Percentiles rank a stretch among this genome's conserved stretches.
Conservation (phyloP, 495 filamentous ascomycete genomes). For the Aspergillus biplanus region DNA sequence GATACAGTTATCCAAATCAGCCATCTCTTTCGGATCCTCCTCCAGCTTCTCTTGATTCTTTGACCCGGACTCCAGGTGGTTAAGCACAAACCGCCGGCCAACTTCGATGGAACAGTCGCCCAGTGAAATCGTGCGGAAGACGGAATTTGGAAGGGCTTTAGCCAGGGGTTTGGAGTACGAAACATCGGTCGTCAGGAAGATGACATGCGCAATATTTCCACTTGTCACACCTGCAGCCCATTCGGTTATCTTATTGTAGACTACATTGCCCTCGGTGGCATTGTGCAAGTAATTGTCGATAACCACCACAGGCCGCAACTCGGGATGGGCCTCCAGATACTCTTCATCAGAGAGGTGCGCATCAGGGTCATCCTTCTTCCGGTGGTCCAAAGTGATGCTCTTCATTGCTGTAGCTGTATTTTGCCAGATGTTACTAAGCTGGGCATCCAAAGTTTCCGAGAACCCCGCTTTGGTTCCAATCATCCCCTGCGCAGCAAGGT, state of each 20-base stretch:
- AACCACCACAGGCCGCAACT: slow-evolving; percentile 80
- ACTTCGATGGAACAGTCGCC: slow-evolving; percentile 85
- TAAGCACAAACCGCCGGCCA: slow-evolving; percentile 87
- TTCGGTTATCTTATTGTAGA: slow-evolving; percentile 89
- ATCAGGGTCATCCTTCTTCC: slow-evolving; percentile 74
- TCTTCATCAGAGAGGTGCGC: slow-evolving; percentile 77
- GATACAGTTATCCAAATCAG: slow-evolving; percentile 82
- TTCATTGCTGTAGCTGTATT: slow-evolving; percentile 83
- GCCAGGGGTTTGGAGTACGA: slow-evolving; percentile 87
- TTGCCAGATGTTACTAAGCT: slow-evolving; percentile 89
- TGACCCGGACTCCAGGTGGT: slow-evolving; percentile 65
- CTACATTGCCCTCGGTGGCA: slow-evolving; percentile 67
- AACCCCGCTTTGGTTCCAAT: slow-evolving; percentile 95
- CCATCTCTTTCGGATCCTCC: slow-evolving; percentile 47
- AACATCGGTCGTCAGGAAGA: slow-evolving; percentile 93
- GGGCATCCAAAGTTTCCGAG: slow-evolving; percentile 89
- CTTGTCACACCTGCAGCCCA: slow-evolving; percentile 90
- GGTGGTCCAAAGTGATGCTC: slow-evolving; percentile 68
- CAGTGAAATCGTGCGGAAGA: slow-evolving; percentile 82
- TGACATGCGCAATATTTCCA: slow-evolving; percentile 91
- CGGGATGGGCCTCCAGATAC: slow-evolving; percentile 89
- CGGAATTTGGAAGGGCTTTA: slow-evolving; percentile 85
- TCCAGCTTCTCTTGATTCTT: slow-evolving; percentile 41
- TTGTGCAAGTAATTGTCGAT: slow-evolving; percentile 95
- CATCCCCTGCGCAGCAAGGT: slow-evolving; percentile 90